Evolutionary conservation across 2,329 filamentous ascomycete genomes (phyloP).

Genomic region (Capronia americana): DNA sequence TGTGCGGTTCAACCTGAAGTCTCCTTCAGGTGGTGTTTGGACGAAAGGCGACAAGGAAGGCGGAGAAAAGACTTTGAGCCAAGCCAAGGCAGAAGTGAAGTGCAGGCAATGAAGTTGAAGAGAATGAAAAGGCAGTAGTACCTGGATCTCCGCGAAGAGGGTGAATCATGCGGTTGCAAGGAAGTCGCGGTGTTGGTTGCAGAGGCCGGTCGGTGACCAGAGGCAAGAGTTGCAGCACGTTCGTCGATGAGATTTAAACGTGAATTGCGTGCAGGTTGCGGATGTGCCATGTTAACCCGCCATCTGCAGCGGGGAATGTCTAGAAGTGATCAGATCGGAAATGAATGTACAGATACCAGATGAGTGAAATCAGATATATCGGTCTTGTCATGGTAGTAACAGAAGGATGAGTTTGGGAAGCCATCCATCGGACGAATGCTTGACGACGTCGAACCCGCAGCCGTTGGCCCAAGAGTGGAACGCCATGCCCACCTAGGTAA

Average conservation of each 20-base stretch:
- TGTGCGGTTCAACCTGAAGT: conserved; percentile 18
- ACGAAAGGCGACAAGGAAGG: conserved; percentile 18
- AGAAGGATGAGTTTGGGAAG: background rate
- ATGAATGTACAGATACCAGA: conserved; percentile 13
- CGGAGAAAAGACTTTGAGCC: conserved; percentile 27
- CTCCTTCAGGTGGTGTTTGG: conserved; percentile 18
- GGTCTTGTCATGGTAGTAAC: conserved; percentile 3
- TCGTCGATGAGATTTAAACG: conserved; percentile 36
- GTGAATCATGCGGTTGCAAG: conserved; percentile 42
- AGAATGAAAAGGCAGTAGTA: conserved; percentile 24
- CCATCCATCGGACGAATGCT: conserved; percentile 14
- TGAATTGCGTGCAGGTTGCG: conserved; percentile 37
- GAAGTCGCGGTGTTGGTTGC: conserved; percentile 31
- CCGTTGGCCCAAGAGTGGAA: conserved; percentile 9
- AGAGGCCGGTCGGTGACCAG: conserved; percentile 29
- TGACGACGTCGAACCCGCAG: conserved; percentile 15
- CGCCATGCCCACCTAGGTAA: conserved; percentile 17
- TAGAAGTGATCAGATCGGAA: conserved; percentile 13
- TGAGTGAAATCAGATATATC: conserved; percentile 11
- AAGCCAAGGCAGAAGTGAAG: conserved; percentile 23
- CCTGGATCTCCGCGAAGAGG: conserved; percentile 36
- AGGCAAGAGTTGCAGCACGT: conserved; percentile 41
- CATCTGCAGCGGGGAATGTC: conserved; percentile 29
- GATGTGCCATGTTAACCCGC: conserved; percentile 40
- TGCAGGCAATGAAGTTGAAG: conserved; percentile 26